phyloP scores from a whole-genome alignment of 768 basidiomycete genomes.

The Lactarius deliciosus region DNA sequence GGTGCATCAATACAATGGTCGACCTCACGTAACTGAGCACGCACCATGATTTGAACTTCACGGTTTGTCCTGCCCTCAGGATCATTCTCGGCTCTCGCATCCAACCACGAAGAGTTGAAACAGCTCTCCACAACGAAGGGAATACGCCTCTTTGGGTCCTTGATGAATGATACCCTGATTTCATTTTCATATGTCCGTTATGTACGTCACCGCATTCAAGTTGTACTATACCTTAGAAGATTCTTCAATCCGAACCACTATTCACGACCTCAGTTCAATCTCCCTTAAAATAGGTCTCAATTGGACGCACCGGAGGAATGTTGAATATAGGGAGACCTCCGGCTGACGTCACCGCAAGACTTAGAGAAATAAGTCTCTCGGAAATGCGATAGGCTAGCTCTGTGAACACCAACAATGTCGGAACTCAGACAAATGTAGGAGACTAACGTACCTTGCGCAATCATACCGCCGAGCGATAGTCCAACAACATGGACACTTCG shows the following conservation, averaged over 20 bases:
- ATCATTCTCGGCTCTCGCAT: constrained; percentile 51
- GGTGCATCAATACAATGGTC: neutral
- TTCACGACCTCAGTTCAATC: neutral
- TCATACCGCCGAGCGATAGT: too few species aligned
- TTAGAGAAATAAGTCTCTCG: constrained; percentile 62
- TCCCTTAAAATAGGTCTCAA: neutral
- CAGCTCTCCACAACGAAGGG: constrained; percentile 55
- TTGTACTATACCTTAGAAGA: constrained; percentile 9
- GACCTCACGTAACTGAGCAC: constrained; percentile 16
- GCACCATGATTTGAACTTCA: constrained; percentile 56
- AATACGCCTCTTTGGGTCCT: constrained; percentile 49
- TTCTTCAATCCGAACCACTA: constrained; percentile 31
- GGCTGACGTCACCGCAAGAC: constrained; percentile 67
- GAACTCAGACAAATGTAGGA: neutral
- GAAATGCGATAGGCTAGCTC: constrained; percentile 70
- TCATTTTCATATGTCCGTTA: neutral
- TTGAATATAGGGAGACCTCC: constrained; percentile 59
- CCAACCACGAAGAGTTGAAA: constrained; percentile 62
- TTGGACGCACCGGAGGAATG: constrained; percentile 58
- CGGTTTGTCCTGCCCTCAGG: constrained; percentile 60
- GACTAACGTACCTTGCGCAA: constrained; percentile 57
- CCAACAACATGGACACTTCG: constrained; percentile 70
- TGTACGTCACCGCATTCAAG: too few species aligned
- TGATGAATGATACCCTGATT: constrained; percentile 39
- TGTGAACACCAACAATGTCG: constrained; percentile 32